These are phyloP conservation scores for Yarrowia sp. DNA, from an alignment of 805 yeast species.

Conservation along the genomic window DNA sequence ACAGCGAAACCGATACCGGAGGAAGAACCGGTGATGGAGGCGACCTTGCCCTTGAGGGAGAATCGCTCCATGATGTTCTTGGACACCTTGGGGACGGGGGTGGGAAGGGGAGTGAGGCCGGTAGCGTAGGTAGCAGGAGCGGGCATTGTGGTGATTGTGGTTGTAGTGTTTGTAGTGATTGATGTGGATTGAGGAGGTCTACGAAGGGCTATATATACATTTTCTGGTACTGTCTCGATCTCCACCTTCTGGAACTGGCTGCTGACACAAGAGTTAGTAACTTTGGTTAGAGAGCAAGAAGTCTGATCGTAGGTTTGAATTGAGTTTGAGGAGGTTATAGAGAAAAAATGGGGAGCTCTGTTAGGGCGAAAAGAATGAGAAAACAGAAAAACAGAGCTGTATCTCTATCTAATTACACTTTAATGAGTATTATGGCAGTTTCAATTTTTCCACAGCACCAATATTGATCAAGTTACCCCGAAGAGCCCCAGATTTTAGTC, in stretches of 20 bases:
- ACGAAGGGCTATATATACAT: not conserved
- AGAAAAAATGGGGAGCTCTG: not conserved
- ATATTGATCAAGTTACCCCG: too few relatives aligned
- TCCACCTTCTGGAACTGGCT: slow-evolving; percentile 5
- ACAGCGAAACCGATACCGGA: slow-evolving; percentile 85
- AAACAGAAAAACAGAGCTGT: too few relatives aligned
- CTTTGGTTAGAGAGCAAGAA: not conserved
- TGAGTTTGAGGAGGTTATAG: slow-evolving; percentile 8
- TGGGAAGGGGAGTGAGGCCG: slow-evolving; percentile 57
- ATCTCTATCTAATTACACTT: too few relatives aligned
- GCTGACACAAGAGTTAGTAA: slow-evolving; percentile 9
- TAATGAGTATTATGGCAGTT: too few relatives aligned
- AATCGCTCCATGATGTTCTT: slow-evolving; percentile 69
- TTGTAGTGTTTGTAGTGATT: not conserved
- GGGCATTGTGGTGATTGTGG: slow-evolving; percentile 42
- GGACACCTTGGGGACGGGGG: slow-evolving; percentile 60
- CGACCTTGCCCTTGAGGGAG: slow-evolving; percentile 80
- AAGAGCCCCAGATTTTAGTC: slow-evolving; percentile 2
- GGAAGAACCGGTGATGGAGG: slow-evolving; percentile 85
- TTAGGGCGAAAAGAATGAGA: too few relatives aligned
- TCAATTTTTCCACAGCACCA: too few relatives aligned
- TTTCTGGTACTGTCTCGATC: not conserved
- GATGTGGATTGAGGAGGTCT: not conserved
- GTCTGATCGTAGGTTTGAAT: not conserved
- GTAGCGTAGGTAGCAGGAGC: slow-evolving; percentile 46